phyloP scores from a whole-genome alignment of 2,329 filamentous ascomycete genomes.

The Colletotrichum sp. region DNA sequence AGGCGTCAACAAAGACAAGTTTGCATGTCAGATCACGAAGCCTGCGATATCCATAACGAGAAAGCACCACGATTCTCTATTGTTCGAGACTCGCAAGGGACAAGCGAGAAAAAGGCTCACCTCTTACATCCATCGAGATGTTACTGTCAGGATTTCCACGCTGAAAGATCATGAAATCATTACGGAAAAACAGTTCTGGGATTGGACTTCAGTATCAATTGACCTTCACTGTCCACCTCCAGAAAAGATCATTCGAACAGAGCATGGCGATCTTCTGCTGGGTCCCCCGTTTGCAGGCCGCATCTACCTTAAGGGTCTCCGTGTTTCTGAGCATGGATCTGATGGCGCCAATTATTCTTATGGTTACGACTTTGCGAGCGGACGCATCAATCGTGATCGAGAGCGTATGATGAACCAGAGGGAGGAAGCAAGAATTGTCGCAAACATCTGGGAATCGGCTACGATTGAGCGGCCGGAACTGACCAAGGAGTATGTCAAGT shows the following conservation, averaged over 20 bases:
- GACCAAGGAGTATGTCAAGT: neutral
- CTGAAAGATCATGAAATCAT: fast-evolving
- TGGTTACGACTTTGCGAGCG: neutral
- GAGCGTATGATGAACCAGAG: neutral
- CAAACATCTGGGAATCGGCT: neutral
- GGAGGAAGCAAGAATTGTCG: neutral
- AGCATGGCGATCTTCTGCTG: neutral
- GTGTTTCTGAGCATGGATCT: neutral
- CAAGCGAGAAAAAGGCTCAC: fast-evolving
- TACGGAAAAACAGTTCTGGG: neutral
- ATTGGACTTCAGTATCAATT: neutral
- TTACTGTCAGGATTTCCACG: neutral
- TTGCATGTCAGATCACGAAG: neutral
- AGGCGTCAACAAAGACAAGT: neutral
- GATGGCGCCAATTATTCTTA: neutral
- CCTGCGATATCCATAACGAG: no score
- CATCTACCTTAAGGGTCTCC: neutral
- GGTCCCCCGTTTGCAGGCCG: neutral
- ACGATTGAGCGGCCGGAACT: neutral
- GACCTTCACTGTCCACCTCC: neutral
- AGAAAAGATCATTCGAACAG: neutral
- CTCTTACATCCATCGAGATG: neutral
- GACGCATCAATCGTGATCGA: neutral
- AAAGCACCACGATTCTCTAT: neutral
- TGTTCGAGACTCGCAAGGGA: neutral